Evolutionary conservation across 768 basidiomycete species (phyloP).

Genomic region (Calocera cornea): DNA sequence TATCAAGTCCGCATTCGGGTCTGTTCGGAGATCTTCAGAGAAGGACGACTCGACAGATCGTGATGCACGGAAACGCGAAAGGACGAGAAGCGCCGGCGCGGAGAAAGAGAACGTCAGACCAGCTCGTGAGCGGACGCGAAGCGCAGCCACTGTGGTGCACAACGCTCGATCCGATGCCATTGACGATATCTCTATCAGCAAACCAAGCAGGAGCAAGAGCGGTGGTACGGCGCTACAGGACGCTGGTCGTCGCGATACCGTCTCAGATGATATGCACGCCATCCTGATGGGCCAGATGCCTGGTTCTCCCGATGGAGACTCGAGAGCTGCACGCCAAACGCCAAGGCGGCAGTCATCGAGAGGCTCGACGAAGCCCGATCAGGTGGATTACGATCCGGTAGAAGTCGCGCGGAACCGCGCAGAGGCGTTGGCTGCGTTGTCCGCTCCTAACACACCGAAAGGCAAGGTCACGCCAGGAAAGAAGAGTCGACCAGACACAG

Average conservation of each 20-base stretch:
- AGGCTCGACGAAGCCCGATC: not conserved
- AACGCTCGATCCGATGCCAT: not conserved
- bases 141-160: not conserved
- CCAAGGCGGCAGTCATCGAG: not conserved
- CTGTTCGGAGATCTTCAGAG: not conserved
- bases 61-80: conserved; percentile 7
- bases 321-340: not conserved
- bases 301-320: not conserved
- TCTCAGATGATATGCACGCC: conserved; percentile 1
- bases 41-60: not conserved
- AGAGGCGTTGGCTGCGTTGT: not conserved
- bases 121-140: not conserved
- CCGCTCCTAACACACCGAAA: not conserved
- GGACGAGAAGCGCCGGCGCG: conserved; percentile 10
- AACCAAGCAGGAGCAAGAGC: not conserved
- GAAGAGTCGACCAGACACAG: not conserved
- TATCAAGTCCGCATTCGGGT: not conserved
- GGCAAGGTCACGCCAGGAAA: not conserved
- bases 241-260: not conserved
- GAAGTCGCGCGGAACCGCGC: not conserved
- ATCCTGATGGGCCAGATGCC: conserved; percentile 1
- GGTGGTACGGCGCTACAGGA: not conserved
- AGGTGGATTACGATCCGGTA: not conserved
- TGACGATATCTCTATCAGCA: not conserved
- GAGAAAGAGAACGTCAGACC: not conserved